Conservation (phyloP, 768 basidiomycete species). For the Termitomyces sp. region DNA sequence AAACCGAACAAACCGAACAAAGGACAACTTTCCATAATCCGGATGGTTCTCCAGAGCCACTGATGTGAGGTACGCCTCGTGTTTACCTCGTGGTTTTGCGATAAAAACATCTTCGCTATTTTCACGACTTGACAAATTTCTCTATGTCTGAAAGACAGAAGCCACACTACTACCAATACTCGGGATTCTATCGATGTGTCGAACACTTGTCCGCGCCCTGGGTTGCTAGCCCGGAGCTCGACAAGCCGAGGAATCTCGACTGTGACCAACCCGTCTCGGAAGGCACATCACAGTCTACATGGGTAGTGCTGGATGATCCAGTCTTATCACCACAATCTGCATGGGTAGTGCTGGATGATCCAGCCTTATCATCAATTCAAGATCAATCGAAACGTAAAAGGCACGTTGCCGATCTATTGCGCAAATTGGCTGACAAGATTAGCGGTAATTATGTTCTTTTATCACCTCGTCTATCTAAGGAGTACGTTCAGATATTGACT, state of each 20-base stretch:
- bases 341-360: neutral
- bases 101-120: neutral
- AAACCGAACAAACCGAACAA: too few species aligned
- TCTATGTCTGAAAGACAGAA: neutral
- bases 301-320: too few species aligned
- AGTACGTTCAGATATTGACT: neutral
- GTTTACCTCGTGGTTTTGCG: neutral
- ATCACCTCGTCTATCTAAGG: neutral
- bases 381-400: neutral
- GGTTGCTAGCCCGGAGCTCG: slow-evolving; percentile 19
- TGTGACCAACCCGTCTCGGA: slow-evolving; percentile 9
- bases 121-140: neutral
- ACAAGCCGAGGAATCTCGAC: slow-evolving; percentile 20
- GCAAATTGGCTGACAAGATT: slow-evolving; percentile 7
- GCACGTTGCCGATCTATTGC: neutral
- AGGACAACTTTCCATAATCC: too few species aligned
- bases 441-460: neutral
- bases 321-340: too few species aligned
- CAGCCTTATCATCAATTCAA: neutral
- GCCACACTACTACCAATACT: slow-evolving; percentile 16
- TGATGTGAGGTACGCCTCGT: neutral
- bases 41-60: too few species aligned
- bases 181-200: slow-evolving; percentile 27
- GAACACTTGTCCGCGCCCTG: slow-evolving; percentile 22
- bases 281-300: neutral